phyloP scores from a whole-genome alignment of 108 stramenopile species.

The Discostella pseudostelligera region DNA sequence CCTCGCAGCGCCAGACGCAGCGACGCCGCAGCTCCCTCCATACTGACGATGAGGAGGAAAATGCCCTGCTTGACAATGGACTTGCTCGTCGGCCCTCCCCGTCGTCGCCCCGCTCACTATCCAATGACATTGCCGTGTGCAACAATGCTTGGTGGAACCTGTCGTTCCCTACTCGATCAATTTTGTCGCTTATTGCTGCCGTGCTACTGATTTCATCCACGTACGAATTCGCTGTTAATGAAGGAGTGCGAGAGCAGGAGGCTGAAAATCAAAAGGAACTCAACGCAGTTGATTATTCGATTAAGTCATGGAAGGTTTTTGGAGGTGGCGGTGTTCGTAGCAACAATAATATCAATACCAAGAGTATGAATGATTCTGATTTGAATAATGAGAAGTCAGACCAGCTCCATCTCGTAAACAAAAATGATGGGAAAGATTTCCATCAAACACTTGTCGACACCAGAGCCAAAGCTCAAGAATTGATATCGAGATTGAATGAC shows the following conservation, averaged over 20 bases:
- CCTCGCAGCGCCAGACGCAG: constrained; percentile 5
- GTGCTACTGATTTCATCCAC: neutral
- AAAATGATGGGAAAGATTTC: neutral
- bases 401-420: neutral
- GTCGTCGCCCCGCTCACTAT: neutral
- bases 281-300: neutral
- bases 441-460: constrained; percentile 18
- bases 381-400: no score
- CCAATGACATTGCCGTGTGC: neutral
- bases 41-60: constrained; percentile 8
- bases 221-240: constrained; percentile 11
- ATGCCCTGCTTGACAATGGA: neutral
- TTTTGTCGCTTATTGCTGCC: neutral
- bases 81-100: neutral
- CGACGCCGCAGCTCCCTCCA: constrained; percentile 1
- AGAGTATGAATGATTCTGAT: no score
- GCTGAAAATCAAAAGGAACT: neutral
- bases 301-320: neutral
- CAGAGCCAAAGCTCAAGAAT: constrained; percentile 18
- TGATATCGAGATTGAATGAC: constrained; percentile 28
- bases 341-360: neutral
- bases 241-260: constrained; percentile 13
- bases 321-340: neutral
- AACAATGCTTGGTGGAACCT: constrained; percentile 1
- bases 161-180: constrained; percentile 9